phyloP scores from a whole-genome alignment of 108 stramenopile genomes.

The Cyclotella choctawhatcheeana region DNA sequence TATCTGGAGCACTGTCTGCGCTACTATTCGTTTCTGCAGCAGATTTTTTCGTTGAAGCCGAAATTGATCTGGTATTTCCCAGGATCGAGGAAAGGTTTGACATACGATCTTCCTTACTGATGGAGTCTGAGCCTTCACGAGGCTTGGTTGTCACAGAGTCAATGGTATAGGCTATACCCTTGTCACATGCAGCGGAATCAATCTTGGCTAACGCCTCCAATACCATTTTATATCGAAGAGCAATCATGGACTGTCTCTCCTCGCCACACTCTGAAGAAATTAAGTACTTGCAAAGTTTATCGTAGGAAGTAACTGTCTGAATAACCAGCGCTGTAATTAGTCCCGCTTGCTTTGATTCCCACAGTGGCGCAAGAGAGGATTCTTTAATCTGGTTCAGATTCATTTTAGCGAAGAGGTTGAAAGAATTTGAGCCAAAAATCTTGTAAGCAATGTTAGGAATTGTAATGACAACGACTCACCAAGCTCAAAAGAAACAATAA shows the following conservation, averaged over 20 bases:
- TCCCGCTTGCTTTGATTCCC: slow-evolving; percentile 27
- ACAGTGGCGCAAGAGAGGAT: slow-evolving; percentile 32
- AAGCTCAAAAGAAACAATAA: slow-evolving; percentile 37
- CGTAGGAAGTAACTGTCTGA: slow-evolving; percentile 35
- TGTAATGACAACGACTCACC: slow-evolving; percentile 16
- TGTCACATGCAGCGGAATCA: slow-evolving; percentile 35
- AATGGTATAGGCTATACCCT: slow-evolving; percentile 46
- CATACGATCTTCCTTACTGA: slow-evolving; percentile 2
- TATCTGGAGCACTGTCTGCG: not conserved
- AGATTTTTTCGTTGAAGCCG: not conserved
- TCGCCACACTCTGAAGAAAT: not conserved
- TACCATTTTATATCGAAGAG: slow-evolving; percentile 36
- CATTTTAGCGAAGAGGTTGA: not conserved
- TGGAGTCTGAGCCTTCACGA: not conserved
- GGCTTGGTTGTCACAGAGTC: slow-evolving; percentile 9
- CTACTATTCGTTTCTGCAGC: not conserved
- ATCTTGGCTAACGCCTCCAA: slow-evolving; percentile 27
- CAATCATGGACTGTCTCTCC: slow-evolving; percentile 7
- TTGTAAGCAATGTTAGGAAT: not conserved
- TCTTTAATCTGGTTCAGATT: slow-evolving; percentile 39
- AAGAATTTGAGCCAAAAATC: not conserved
- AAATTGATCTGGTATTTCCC: slow-evolving; percentile 16
- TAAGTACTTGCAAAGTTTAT: slow-evolving; percentile 13
- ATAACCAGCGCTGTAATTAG: slow-evolving; percentile 43
- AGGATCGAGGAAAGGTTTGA: slow-evolving; percentile 42